These are phyloP conservation scores for Angophora floribunda DNA, from an alignment of 345 rosid genomes.

Conservation along the genomic window DNA sequence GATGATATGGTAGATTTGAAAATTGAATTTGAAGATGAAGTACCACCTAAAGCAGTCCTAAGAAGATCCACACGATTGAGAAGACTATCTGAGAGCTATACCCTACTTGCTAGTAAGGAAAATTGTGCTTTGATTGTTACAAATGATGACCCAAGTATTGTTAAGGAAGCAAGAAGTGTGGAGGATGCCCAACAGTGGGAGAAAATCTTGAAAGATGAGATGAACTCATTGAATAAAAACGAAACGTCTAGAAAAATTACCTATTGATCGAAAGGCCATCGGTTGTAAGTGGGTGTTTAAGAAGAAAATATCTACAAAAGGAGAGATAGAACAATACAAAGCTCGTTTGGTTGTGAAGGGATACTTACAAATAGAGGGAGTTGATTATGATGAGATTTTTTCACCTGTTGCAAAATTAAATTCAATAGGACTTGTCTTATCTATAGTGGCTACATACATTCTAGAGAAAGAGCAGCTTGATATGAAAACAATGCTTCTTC, in stretches of 20 bases:
- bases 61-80: neutral
- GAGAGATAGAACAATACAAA: neutral
- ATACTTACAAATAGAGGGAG: neutral
- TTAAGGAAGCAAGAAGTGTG: neutral
- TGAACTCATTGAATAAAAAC: neutral
- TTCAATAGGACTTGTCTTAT: neutral
- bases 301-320: neutral
- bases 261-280: neutral
- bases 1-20: neutral
- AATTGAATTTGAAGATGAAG: neutral
- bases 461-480: neutral
- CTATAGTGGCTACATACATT: neutral
- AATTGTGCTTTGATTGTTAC: neutral
- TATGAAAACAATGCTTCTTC: neutral
- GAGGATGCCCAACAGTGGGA: neutral
- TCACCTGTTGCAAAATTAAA: neutral
- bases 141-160: neutral
- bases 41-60: neutral
- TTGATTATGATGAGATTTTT: neutral
- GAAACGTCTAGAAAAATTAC: neutral
- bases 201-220: neutral
- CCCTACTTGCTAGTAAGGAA: neutral
- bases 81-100: neutral
- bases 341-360: neutral
- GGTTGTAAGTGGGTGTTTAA: neutral